Conservation (phyloP, 495 filamentous ascomycete species). For the Hypoxylon fragiforme region DNA sequence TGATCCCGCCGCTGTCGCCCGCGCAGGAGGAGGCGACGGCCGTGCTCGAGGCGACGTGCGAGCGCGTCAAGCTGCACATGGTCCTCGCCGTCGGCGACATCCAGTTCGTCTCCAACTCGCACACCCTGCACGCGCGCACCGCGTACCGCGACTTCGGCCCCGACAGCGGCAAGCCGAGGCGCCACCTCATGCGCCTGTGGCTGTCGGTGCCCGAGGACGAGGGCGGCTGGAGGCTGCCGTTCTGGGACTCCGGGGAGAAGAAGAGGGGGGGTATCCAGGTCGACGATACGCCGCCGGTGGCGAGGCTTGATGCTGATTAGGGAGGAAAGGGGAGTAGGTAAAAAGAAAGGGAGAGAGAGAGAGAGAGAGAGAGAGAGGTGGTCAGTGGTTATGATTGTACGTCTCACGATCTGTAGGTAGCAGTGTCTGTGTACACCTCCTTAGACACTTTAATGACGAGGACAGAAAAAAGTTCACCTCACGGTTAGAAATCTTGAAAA, state of each 20-base stretch:
- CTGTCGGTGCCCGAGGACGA: conserved; percentile 77
- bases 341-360: too few relatives aligned
- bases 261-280: conserved; percentile 89
- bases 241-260: conserved; percentile 77
- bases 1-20: conserved; percentile 67
- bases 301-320: conserved; percentile 39
- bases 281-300: conserved; percentile 66
- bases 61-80: conserved; percentile 71
- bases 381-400: neutral
- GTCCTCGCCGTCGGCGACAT: conserved; percentile 78
- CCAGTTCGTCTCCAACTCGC: conserved; percentile 71
- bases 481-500: neutral
- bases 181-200: conserved; percentile 87
- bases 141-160: conserved; percentile 68
- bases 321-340: too few relatives aligned
- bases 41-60: conserved; percentile 69
- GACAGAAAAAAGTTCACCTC: neutral
- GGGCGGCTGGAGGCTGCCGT: conserved; percentile 84
- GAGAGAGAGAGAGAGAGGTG: too few relatives aligned
- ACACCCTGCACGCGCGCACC: conserved; percentile 71
- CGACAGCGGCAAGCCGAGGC: conserved; percentile 51
- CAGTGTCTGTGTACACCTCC: neutral
- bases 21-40: conserved; percentile 66
- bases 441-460: neutral
- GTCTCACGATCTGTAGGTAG: neutral